These are phyloP conservation scores for Lichenothelia convexa DNA, from an alignment of 495 filamentous ascomycete genomes.

Conservation along the genomic window DNA sequence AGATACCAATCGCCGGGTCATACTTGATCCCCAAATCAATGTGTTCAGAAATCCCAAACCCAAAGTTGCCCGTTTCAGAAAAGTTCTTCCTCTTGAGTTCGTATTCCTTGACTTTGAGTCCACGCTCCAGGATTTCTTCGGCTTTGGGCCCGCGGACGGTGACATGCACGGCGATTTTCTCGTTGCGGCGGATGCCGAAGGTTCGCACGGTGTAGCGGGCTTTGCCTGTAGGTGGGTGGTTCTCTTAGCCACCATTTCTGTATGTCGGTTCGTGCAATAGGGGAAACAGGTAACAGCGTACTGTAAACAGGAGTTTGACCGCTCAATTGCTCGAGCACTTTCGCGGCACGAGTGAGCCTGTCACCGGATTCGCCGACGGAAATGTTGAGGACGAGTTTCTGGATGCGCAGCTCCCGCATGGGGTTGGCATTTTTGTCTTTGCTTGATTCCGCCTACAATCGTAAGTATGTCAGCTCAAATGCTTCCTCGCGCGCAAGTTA, in stretches of 20 bases:
- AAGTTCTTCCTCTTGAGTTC: conserved; percentile 98
- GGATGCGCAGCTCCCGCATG: conserved; percentile 98
- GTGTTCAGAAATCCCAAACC: conserved; percentile 99
- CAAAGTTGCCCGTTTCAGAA: conserved; percentile 98
- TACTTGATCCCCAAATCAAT: conserved; percentile 99
- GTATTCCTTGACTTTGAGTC: conserved; percentile 99
- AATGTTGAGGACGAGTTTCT: conserved; percentile 99
- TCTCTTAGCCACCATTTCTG: neutral
- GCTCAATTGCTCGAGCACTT: conserved; percentile 97
- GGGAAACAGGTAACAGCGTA: conserved; percentile 36
- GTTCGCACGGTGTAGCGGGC: conserved; percentile 99
- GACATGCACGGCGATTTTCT: conserved; percentile 99
- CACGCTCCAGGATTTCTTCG: conserved; percentile 99
- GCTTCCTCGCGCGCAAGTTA: too few relatives aligned
- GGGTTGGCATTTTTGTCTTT: conserved; percentile 60
- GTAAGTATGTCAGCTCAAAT: too few relatives aligned
- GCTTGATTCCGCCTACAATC: too few relatives aligned
- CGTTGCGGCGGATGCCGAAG: conserved; percentile 99
- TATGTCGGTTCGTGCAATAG: conserved; percentile 1
- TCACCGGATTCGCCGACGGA: conserved; percentile 99
- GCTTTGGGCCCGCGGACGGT: conserved; percentile 99
- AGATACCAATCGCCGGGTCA: conserved; percentile 97
- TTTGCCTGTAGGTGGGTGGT: conserved; percentile 47
- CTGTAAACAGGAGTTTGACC: conserved; percentile 99
- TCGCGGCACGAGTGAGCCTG: conserved; percentile 97